These are phyloP conservation scores for Strigomonas culicis DNA, from an alignment of 208 protist species.

Conservation along the genomic window DNA sequence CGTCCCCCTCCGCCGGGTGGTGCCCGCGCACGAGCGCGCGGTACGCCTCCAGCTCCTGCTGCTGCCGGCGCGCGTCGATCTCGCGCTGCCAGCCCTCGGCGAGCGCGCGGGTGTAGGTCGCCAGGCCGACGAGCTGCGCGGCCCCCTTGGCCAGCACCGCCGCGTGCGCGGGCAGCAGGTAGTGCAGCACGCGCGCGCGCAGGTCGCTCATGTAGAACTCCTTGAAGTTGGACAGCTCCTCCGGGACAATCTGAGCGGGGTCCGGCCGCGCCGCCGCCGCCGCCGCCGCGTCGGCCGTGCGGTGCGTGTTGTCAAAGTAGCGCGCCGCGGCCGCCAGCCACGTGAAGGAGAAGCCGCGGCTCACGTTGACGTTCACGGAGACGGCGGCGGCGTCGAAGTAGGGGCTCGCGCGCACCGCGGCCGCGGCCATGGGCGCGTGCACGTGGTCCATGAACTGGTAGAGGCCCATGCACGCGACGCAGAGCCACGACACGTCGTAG, in stretches of 20 bases:
- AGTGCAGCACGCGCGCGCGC: slow-evolving; percentile 64
- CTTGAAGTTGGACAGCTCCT: slow-evolving; percentile 85
- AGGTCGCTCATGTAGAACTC: slow-evolving; percentile 87
- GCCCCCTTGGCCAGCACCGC: slow-evolving; percentile 22
- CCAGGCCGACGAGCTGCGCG: slow-evolving; percentile 3
- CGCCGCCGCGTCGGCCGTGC: not conserved
- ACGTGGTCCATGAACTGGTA: slow-evolving; percentile 87
- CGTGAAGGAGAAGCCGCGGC: slow-evolving; percentile 79
- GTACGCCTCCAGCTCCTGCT: too few relatives aligned
- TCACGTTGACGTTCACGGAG: slow-evolving; percentile 81
- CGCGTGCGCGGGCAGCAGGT: slow-evolving; percentile 33
- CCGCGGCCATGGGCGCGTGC: slow-evolving; percentile 60
- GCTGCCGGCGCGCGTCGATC: too few relatives aligned
- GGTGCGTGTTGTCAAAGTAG: slow-evolving; percentile 47
- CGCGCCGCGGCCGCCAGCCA: slow-evolving; percentile 69
- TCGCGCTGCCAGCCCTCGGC: not conserved
- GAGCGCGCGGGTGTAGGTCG: not conserved
- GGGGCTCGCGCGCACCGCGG: slow-evolving; percentile 52
- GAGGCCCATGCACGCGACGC: slow-evolving; percentile 73
- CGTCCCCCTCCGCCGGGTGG: not conserved
- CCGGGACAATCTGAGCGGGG: slow-evolving; percentile 43
- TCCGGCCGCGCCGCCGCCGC: slow-evolving; percentile 19
- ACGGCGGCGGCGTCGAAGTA: slow-evolving; percentile 64
- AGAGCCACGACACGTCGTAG: slow-evolving; percentile 44
- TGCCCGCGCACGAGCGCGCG: not conserved